Percentiles rank a stretch among this genome's conserved stretches.
Evolutionary conservation across 345 rosid genomes (phyloP).

Genomic region (Citrus sp.): DNA sequence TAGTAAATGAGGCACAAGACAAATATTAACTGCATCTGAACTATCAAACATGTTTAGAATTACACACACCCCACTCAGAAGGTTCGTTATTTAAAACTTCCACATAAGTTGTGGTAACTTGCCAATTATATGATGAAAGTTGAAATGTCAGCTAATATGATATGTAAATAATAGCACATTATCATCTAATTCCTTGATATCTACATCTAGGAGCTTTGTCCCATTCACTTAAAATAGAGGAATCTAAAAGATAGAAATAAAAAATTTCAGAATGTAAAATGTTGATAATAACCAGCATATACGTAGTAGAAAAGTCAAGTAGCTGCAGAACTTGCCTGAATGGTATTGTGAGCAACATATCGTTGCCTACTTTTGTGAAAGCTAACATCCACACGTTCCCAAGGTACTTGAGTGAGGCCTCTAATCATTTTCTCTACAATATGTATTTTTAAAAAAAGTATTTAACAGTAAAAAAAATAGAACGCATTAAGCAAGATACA

Average conservation of each 20-base stretch:
- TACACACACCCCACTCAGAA: not conserved
- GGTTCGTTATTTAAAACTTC: not conserved
- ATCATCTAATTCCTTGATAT: not conserved
- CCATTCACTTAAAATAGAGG: not conserved
- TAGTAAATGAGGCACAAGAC: no score
- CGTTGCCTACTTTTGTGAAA: constrained; percentile 83
- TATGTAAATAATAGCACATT: not conserved
- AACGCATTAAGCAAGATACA: not conserved
- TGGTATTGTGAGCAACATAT: constrained; percentile 74
- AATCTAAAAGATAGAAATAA: not conserved
- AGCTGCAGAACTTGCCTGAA: constrained; percentile 59
- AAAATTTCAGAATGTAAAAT: not conserved
- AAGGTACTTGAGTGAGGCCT: constrained; percentile 72
- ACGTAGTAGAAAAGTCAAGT: not conserved
- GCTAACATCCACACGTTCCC: constrained; percentile 96
- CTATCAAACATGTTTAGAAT: not conserved
- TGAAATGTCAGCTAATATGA: not conserved
- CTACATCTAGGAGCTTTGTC: not conserved
- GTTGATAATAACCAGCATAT: not conserved
- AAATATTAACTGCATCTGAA: not conserved
- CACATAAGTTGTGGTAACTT: not conserved
- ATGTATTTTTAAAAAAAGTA: not conserved
- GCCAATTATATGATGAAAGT: not conserved
- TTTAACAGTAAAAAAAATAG: not conserved
- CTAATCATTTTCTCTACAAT: constrained; percentile 76